Percentiles rank a stretch among this genome's conserved stretches.
These are phyloP conservation scores for Cenchrus americanus DNA, from an alignment of 176 grass and related monocot species.

Conservation along the genomic window DNA sequence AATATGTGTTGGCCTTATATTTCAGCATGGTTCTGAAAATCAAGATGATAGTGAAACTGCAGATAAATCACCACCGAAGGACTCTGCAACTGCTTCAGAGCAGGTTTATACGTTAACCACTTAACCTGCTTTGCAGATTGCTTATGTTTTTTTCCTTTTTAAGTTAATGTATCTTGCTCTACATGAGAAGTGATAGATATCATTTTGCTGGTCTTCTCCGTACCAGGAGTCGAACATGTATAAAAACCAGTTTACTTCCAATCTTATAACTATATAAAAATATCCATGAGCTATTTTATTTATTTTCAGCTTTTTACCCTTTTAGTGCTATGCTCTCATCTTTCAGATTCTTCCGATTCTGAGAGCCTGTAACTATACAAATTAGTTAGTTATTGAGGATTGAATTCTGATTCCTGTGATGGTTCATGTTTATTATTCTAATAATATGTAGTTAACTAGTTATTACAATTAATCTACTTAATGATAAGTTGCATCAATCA, in stretches of 20 bases:
- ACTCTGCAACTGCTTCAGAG: constrained; percentile 41
- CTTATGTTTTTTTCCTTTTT: constrained; percentile 24
- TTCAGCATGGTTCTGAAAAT: constrained; percentile 46
- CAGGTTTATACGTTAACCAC: constrained; percentile 43
- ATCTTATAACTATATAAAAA: constrained; percentile 10
- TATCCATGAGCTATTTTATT: background rate
- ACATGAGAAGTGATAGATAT: constrained; percentile 15
- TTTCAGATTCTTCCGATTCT: background rate
- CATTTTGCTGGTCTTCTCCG: constrained; percentile 17
- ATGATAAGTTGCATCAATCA: background rate
- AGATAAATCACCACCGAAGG: constrained; percentile 29
- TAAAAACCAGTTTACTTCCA: background rate
- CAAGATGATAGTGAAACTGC: constrained; percentile 29
- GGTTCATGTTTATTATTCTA: background rate
- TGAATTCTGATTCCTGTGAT: constrained; percentile 3
- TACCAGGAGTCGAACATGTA: constrained; percentile 11
- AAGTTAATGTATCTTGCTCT: constrained; percentile 20
- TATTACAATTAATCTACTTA: constrained; percentile 5
- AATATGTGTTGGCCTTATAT: constrained; percentile 28
- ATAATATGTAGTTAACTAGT: background rate
- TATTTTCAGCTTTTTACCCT: background rate
- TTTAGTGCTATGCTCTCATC: constrained; percentile 6
- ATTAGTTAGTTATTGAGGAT: constrained; percentile 7
- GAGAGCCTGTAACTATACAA: constrained; percentile 6
- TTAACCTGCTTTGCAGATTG: constrained; percentile 17